A percentile compares a stretch with the other conserved stretches of the same genome.
Evolutionary conservation across 2,329 filamentous ascomycete genomes (phyloP).

Genomic region (Aspergillus sp.): DNA sequence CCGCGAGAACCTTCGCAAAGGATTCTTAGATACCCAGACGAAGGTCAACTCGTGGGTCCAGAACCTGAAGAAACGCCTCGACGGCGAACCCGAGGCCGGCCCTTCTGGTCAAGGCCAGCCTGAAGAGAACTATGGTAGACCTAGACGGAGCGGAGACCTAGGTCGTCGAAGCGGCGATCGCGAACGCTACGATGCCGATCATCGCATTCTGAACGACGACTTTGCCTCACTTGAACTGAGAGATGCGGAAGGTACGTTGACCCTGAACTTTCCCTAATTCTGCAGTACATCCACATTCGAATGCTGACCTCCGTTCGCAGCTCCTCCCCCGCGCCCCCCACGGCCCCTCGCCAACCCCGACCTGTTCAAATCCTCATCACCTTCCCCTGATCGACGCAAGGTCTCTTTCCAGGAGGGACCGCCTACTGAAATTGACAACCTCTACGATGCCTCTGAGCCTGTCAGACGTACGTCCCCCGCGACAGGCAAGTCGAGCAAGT

Average conservation of each 20-base stretch:
- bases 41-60: constrained; percentile 93
- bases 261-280: not conserved
- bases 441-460: constrained; percentile 66
- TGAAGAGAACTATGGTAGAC: constrained; percentile 47
- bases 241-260: constrained; percentile 58
- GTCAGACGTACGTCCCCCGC: constrained; percentile 53
- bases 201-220: constrained; percentile 84
- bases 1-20: constrained; percentile 87
- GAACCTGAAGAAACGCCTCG: constrained; percentile 87
- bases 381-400: constrained; percentile 54
- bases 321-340: constrained; percentile 57
- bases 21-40: constrained; percentile 89
- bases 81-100: constrained; percentile 71
- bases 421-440: constrained; percentile 75
- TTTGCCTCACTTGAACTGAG: constrained; percentile 69
- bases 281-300: not conserved
- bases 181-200: constrained; percentile 91
- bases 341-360: constrained; percentile 74
- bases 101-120: constrained; percentile 28
- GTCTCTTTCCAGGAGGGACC: constrained; percentile 63
- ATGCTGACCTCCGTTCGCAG: constrained; percentile 33
- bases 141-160: constrained; percentile 62
- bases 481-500: constrained; percentile 81
- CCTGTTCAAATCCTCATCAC: constrained; percentile 72
- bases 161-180: constrained; percentile 79